Evolutionary conservation across 73 alveolate genomes (phyloP).

Genomic region (Paramecium sonneborni): DNA sequence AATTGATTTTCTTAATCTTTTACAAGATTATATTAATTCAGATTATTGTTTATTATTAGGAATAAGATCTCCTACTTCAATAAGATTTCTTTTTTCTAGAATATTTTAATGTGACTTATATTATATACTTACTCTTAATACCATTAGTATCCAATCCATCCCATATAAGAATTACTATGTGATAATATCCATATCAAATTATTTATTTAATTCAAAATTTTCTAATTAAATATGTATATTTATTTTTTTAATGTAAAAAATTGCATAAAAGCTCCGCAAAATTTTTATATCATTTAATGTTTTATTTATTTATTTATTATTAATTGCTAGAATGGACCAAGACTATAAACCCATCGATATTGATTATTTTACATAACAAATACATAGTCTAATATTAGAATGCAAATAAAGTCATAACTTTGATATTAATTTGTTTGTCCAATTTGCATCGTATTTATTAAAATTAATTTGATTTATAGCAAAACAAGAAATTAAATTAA

Average conservation of each 20-base stretch:
- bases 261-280: too few relatives aligned
- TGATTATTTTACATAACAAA: not conserved
- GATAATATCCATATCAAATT: not conserved
- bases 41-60: constrained; percentile 2
- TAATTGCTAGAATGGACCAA: not conserved
- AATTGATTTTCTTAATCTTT: not conserved
- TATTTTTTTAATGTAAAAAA: not conserved
- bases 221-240: too few relatives aligned
- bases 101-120: not conserved
- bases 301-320: not conserved
- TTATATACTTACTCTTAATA: not conserved
- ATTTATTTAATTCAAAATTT: too few relatives aligned
- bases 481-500: not conserved
- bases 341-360: too few relatives aligned
- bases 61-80: constrained; percentile 28
- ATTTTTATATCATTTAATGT: too few relatives aligned
- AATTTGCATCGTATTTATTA: not conserved
- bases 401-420: not conserved
- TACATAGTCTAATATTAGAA: too few relatives aligned
- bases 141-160: not conserved
- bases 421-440: too few relatives aligned
- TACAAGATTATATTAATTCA: not conserved
- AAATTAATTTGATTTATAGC: not conserved
- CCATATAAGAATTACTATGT: too few relatives aligned
- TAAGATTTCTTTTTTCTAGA: not conserved